Conservation (phyloP, 345 rosid species). For the Stellera chamaejasme region DNA sequence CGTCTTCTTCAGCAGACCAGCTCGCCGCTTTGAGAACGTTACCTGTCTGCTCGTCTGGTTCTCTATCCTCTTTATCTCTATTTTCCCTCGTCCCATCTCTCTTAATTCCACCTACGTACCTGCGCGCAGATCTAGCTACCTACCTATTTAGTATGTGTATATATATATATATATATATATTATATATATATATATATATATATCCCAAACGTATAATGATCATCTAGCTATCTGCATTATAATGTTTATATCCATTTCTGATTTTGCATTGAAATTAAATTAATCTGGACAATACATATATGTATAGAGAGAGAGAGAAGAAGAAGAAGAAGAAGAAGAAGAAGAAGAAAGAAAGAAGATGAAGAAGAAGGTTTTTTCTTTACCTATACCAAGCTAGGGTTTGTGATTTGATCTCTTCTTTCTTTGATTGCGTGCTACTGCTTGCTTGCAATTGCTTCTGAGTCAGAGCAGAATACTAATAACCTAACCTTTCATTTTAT, state of each 20-base stretch:
- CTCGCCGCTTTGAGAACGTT: constrained; percentile 16
- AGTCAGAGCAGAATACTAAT: too few relatives aligned
- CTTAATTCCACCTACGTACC: neutral
- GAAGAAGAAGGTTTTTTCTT: neutral
- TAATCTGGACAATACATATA: neutral
- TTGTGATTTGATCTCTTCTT: too few relatives aligned
- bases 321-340: neutral
- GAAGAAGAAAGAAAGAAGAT: too few relatives aligned
- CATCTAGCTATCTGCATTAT: too few relatives aligned
- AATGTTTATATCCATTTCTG: too few relatives aligned
- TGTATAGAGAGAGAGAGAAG: neutral
- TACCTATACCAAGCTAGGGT: too few relatives aligned
- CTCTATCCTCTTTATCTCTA: constrained; percentile 19
- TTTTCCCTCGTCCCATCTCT: constrained; percentile 17
- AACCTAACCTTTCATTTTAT: too few relatives aligned
- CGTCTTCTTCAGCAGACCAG: constrained; percentile 19
- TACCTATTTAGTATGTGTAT: too few relatives aligned
- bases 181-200: neutral
- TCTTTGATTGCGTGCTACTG: too few relatives aligned
- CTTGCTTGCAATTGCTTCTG: too few relatives aligned
- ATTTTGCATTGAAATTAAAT: too few relatives aligned
- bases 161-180: neutral
- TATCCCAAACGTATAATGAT: too few relatives aligned
- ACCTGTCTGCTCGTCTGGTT: constrained; percentile 19
- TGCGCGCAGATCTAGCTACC: neutral